Evolutionary conservation across 1,139 yeast genomes (phyloP), one percentile per base, ranked within the genome.

Genomic region (Diutina rugosa): DNA sequence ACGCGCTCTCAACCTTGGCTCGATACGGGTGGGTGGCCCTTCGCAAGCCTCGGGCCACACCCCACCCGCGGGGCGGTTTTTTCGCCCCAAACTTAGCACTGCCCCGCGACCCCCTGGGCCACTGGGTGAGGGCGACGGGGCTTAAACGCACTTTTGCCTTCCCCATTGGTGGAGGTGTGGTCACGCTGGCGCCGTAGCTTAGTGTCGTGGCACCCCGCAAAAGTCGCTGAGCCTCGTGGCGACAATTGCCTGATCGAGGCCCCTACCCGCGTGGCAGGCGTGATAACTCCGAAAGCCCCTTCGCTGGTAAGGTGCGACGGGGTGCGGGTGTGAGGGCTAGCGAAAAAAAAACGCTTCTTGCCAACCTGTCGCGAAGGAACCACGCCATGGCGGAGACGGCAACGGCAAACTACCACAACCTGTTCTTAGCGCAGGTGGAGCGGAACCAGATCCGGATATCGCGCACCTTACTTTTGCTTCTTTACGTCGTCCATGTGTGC

Each of bases 381-480:
- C 41, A 35, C 41, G 41, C 41, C 41, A 35, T 35, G 41, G 41
- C 46, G 46, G 30, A n/a, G 28, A n/a, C 48, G 48, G 30, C 30
- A 18, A 26, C 48, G 9, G n/a, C 53, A 9, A 16, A 49, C 32
- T 49, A 49, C 53, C 53, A 49, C 44, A 49, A 49, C 44, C 53
- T 49, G 53, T 49, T 49, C 16, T n/a, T 49, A 28, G 56, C 59
- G 46, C 57, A 55, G 52, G 57, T 60, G 55, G 61, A 61, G 49
- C 41, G 74, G 58, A 75, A 75, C 61, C 81, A 76, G 62, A 65
- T 76, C 41, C 66, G 67, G 35, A 63, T 75, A 38, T 68, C 77
- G 18, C 63, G 74, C 51, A 60, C 65, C 51, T 58, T 75, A 14
- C 63, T 76, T 55, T 56, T 66, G 10, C 58, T 62, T 12, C 62